phyloP scores from a whole-genome alignment of 2,329 filamentous ascomycete species.

The Claviceps sp. region DNA sequence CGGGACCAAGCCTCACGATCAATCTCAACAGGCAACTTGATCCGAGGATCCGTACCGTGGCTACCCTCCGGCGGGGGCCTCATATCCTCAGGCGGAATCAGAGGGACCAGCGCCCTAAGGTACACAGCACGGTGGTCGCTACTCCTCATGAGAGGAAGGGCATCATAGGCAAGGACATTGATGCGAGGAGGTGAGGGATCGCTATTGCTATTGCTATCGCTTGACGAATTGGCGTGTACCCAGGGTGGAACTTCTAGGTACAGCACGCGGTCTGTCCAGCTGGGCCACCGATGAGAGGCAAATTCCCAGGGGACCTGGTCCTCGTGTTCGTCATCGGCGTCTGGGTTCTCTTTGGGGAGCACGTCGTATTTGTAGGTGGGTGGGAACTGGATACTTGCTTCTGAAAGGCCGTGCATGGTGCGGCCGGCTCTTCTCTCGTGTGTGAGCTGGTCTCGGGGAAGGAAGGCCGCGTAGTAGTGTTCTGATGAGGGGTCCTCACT shows the following conservation, averaged over 20 bases:
- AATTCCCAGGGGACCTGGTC: conserved; percentile 49
- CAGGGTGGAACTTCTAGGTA: conserved; percentile 52
- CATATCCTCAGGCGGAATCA: conserved; percentile 31
- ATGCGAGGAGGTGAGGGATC: conserved; percentile 18
- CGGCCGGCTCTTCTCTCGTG: conserved; percentile 54
- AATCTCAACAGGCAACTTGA: conserved; percentile 35
- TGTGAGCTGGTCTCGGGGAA: conserved; percentile 66
- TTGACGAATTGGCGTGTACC: conserved; percentile 22
- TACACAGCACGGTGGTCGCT: conserved; percentile 84
- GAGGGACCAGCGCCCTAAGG: conserved; percentile 53
- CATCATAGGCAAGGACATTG: conserved; percentile 53
- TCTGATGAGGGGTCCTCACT: conserved; percentile 40
- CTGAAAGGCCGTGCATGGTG: conserved; percentile 65
- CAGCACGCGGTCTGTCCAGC: conserved; percentile 86
- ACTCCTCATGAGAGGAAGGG: conserved; percentile 64
- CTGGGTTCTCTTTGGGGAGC: conserved; percentile 8
- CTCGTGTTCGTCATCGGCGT: conserved; percentile 15
- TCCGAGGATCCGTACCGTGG: conserved; percentile 24
- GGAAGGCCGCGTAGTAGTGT: conserved; percentile 51
- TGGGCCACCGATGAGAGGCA: conserved; percentile 72
- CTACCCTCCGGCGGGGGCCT: conserved; percentile 14
- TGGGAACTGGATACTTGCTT: conserved; percentile 64
- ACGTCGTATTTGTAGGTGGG: conserved; percentile 86
- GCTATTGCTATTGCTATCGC: conserved; percentile 7
- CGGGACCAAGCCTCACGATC: conserved; percentile 42